Evolutionary conservation across 495 filamentous ascomycete species (phyloP).

Genomic region (Tuber borchii): DNA sequence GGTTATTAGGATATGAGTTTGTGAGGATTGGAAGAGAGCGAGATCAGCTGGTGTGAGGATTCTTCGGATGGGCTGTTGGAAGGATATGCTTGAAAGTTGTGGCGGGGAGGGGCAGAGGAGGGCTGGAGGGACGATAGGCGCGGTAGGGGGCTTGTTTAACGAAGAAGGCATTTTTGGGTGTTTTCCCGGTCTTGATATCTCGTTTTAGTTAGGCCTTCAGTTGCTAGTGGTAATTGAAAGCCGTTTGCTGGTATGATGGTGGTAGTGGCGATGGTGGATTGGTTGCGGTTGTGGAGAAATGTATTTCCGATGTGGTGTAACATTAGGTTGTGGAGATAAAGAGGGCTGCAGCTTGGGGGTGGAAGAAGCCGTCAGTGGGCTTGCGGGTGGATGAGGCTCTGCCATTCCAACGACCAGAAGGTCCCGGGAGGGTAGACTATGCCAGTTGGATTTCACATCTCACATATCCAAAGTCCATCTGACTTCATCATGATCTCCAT

Average conservation of each 20-base stretch:
- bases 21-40: slow-evolving; percentile 68
- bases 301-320: not conserved
- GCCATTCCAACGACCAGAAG: not conserved
- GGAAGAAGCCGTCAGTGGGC: not conserved
- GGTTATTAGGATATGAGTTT: slow-evolving; percentile 67
- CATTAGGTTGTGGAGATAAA: not conserved
- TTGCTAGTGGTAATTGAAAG: not conserved
- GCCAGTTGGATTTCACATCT: not conserved
- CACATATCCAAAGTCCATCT: too few species aligned
- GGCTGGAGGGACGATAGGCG: slow-evolving; percentile 53
- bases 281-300: not conserved
- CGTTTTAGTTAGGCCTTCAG: not conserved
- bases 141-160: slow-evolving; percentile 49
- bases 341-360: not conserved
- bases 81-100: slow-evolving; percentile 54
- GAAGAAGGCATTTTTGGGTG: slow-evolving; percentile 31
- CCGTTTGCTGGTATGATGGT: not conserved
- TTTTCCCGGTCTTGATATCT: not conserved
- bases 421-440: not conserved
- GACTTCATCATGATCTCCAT: not conserved
- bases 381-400: not conserved
- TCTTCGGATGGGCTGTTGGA: slow-evolving; percentile 61
- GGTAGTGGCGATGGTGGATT: not conserved
- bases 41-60: slow-evolving; percentile 78
- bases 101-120: slow-evolving; percentile 62